Evolutionary conservation across 2,329 filamentous ascomycete species (phyloP), one percentile per base, ranked within the genome.

Genomic region (Apiospora aurea): DNA sequence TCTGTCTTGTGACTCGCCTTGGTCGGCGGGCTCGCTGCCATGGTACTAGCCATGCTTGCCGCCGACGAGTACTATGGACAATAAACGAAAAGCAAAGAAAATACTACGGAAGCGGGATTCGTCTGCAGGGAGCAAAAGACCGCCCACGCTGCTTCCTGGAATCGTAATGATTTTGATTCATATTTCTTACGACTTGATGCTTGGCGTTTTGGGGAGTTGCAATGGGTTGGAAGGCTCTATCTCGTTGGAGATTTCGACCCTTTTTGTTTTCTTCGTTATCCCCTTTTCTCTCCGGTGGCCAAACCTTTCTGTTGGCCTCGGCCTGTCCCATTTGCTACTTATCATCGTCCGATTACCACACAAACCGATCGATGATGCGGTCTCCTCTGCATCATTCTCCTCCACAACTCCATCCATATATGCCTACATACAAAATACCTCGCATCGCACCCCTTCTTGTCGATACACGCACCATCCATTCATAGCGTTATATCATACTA

Each of bases 401-500:
- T 10, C 16, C 4, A 49, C 26, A 49, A 49, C 24, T 24, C 8
- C 26, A 49, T 1, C 57, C 1, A 13, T 18, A 1, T n/a, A 10
- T 41, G 11, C 29, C 21, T 61, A 38, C 53, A 11, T 38, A 38
- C 6, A 10, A 29, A 38, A 26, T 11, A 53, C 26, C 18, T 18
- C 7, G 16, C 24, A 68, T 16, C 43, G 11, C 66, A 14, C 26
- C 67, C 67, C 16, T 51, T 53, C n/a, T 41, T 24, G 26, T 71
- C 16, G 70, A 24, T 41, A 44, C n/a, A 41, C 51, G 21, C 29
- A 53, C 38, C 29, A 13, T 53, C 34, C 34, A 24, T 67, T 67
- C 29, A 69, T 46, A 70, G 69, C 69, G 49, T 72, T 68, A 71
- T 61, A 71, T 73, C 72, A 73, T 73, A 73, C 67, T 73, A 73